These are phyloP conservation scores for Coemansia sp. DNA, from an alignment of 192 early-diverging fungal genomes.

Conservation along the genomic window DNA sequence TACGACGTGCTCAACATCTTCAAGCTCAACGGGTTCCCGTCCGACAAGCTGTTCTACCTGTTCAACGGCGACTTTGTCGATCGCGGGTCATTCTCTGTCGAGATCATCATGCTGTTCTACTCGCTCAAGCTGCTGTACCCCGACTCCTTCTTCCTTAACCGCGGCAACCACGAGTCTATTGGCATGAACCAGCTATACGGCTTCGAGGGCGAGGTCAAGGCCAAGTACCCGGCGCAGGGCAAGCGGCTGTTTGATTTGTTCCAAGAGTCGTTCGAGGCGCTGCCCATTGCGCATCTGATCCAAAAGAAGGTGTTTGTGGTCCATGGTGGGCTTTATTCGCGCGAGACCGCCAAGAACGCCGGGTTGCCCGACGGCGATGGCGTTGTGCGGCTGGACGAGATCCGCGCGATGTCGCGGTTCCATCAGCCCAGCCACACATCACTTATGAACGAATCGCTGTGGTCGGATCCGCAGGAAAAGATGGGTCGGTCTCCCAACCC, in stretches of 20 bases:
- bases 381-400: constrained; percentile 84
- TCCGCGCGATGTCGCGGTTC: constrained; percentile 83
- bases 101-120: constrained; percentile 88
- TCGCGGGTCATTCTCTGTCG: constrained; percentile 96
- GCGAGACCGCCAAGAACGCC: constrained; percentile 59
- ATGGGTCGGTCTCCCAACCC: constrained; percentile 84
- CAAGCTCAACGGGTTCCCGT: constrained; percentile 86
- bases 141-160: constrained; percentile 73
- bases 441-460: constrained; percentile 93
- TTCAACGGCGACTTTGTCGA: constrained; percentile 99
- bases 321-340: constrained; percentile 92
- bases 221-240: constrained; percentile 72
- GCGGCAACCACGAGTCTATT: constrained; percentile 98
- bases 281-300: constrained; percentile 91
- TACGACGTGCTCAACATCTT: constrained; percentile 98
- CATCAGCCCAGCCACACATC: constrained; percentile 67
- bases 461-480: constrained; percentile 91
- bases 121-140: constrained; percentile 91
- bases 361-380: constrained; percentile 41
- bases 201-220: constrained; percentile 96
- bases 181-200: constrained; percentile 99
- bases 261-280: constrained; percentile 89
- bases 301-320: constrained; percentile 91
- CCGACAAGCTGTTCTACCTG: constrained; percentile 76
- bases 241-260: constrained; percentile 92